These are phyloP conservation scores for Silene coronaria DNA, from an alignment of 179 eudicot genomes.

Conservation along the genomic window DNA sequence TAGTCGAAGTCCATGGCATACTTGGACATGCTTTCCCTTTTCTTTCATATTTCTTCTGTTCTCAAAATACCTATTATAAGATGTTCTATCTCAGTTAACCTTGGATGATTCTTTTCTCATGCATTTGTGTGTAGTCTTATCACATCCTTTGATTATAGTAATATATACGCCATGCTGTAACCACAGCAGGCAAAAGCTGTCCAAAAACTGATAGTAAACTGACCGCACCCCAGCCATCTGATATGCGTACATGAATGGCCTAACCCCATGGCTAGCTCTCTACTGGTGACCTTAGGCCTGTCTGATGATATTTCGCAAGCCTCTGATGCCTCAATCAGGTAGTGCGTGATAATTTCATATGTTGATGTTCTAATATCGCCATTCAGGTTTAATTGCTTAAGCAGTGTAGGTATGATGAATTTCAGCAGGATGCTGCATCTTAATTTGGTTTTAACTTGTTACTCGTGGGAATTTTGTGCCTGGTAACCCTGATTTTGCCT, in stretches of 20 bases:
- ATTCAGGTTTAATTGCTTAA: constrained; percentile 25
- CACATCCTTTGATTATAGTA: not conserved
- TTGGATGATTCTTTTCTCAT: constrained; percentile 14
- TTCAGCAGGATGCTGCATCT: constrained; percentile 24
- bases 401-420: constrained; percentile 25
- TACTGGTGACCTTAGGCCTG: not conserved
- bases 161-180: not conserved
- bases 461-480: not conserved
- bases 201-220: constrained; percentile 10
- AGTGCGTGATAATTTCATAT: not conserved
- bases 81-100: constrained; percentile 16
- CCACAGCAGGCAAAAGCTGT: constrained; percentile 3
- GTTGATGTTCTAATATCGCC: constrained; percentile 21
- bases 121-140: constrained; percentile 3
- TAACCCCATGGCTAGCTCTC: not conserved
- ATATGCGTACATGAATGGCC: not conserved
- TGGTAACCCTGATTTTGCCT: not conserved
- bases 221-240: not conserved
- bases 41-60: constrained; percentile 16
- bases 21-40: constrained; percentile 27
- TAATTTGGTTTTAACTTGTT: not conserved
- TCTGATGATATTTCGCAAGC: constrained; percentile 1
- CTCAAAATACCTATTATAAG: constrained; percentile 16
- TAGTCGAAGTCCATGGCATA: constrained; percentile 28
- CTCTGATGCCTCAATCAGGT: constrained; percentile 7